A percentile compares a stretch with the other conserved stretches of the same genome.
These are phyloP conservation scores for Suillus discolor DNA, from an alignment of 768 basidiomycete species.

Conservation along the genomic window DNA sequence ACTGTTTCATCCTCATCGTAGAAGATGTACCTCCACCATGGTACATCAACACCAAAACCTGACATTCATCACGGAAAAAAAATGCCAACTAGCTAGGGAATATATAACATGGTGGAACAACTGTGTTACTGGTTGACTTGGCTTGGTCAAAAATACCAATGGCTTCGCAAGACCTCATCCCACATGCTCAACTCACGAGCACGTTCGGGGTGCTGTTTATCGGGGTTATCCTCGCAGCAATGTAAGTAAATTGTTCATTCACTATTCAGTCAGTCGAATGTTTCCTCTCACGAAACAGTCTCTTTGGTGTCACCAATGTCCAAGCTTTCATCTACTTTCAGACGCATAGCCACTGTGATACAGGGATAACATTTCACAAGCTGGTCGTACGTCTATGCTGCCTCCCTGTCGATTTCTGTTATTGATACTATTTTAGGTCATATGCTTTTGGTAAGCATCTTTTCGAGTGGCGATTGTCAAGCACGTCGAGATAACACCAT, in stretches of 20 bases:
- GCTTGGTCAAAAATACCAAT: background rate
- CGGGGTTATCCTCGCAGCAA: background rate
- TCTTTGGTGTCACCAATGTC: background rate
- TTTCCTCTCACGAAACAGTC: background rate
- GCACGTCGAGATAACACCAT: background rate
- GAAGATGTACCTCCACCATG: too few species aligned
- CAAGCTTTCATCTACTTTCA: conserved; percentile 3
- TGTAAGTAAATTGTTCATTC: background rate
- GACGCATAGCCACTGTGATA: background rate
- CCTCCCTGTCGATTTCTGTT: too few species aligned
- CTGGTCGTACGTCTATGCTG: background rate
- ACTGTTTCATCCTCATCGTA: too few species aligned
- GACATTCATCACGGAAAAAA: too few species aligned
- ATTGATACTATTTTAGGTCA: background rate
- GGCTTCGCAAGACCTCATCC: background rate
- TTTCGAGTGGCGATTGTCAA: too few species aligned
- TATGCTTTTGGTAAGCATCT: background rate
- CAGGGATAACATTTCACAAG: background rate
- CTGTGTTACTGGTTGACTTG: background rate
- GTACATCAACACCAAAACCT: too few species aligned
- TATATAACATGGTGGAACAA: background rate
- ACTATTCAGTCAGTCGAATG: background rate
- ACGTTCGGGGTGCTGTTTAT: background rate
- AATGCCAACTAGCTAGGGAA: background rate
- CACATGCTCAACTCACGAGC: background rate